Percentiles rank a stretch among this genome's conserved stretches.
These are phyloP conservation scores for Jaapia argillacea DNA, from an alignment of 768 basidiomycete genomes.

Conservation along the genomic window DNA sequence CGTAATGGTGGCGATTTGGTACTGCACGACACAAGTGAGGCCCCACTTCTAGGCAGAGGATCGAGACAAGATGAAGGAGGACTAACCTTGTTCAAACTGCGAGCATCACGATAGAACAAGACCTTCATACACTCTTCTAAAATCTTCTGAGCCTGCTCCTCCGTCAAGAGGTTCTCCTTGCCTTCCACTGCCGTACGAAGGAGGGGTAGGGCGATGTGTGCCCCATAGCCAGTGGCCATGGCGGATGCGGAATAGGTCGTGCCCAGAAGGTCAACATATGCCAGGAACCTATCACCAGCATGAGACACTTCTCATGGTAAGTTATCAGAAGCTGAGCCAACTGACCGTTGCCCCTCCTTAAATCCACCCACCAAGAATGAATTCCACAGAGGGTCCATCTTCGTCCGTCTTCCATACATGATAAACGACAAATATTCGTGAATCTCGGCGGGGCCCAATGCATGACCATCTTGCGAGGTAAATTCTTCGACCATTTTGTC, in stretches of 20 bases:
- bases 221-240: constrained; percentile 91
- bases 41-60: constrained; percentile 1
- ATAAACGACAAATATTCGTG: constrained; percentile 87
- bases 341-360: constrained; percentile 73
- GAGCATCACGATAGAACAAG: constrained; percentile 91
- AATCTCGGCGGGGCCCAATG: constrained; percentile 78
- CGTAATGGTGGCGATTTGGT: constrained; percentile 89
- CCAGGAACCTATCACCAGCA: constrained; percentile 59
- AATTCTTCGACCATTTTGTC: constrained; percentile 71
- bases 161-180: constrained; percentile 59
- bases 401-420: constrained; percentile 82
- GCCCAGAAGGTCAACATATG: constrained; percentile 93
- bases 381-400: constrained; percentile 95
- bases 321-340: background rate
- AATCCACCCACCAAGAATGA: constrained; percentile 86
- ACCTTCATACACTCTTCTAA: constrained; percentile 85
- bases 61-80: background rate
- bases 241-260: constrained; percentile 92
- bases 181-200: constrained; percentile 88
- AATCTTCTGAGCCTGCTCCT: constrained; percentile 70
- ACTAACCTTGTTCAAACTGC: constrained; percentile 88
- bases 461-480: constrained; percentile 73
- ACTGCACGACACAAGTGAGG: constrained; percentile 47
- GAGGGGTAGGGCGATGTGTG: constrained; percentile 87
- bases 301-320: background rate